These are phyloP conservation scores for Paramecium octaurelia DNA, from an alignment of 73 alveolate genomes.

Conservation along the genomic window DNA sequence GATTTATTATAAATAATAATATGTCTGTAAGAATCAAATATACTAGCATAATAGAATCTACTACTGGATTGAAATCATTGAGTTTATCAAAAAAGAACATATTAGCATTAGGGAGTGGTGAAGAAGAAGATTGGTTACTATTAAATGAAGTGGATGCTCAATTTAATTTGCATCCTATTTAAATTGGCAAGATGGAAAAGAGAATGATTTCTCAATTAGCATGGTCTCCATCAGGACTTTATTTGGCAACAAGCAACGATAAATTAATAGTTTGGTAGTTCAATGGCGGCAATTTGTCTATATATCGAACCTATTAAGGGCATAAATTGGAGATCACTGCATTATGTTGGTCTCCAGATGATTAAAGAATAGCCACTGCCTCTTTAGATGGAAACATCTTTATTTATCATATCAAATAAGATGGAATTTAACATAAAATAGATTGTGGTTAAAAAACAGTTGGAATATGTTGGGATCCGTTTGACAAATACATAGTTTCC, in stretches of 20 bases:
- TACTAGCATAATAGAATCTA: neutral
- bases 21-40: slow-evolving; percentile 7
- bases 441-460: slow-evolving; percentile 14
- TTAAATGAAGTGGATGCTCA: neutral
- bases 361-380: slow-evolving; percentile 25
- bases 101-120: neutral
- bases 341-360: slow-evolving; percentile 60
- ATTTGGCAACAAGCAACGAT: slow-evolving; percentile 47
- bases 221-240: slow-evolving; percentile 49
- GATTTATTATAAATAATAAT: neutral
- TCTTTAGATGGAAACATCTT: slow-evolving; percentile 52
- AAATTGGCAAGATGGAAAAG: neutral
- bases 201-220: neutral
- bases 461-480: slow-evolving; percentile 60
- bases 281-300: slow-evolving; percentile 3
- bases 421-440: neutral
- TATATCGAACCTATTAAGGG: slow-evolving; percentile 13
- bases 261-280: slow-evolving; percentile 29
- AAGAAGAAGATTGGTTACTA: slow-evolving; percentile 31
- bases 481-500: slow-evolving; percentile 46
- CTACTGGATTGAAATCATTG: neutral
- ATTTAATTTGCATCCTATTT: slow-evolving; percentile 3
- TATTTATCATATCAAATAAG: neutral
- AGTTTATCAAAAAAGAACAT: neutral
- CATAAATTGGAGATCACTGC: slow-evolving; percentile 53